Evolutionary conservation across 805 yeast species (phyloP), one percentile per base, ranked within the genome.

Genomic region (Yarrowia phangngaensis): DNA sequence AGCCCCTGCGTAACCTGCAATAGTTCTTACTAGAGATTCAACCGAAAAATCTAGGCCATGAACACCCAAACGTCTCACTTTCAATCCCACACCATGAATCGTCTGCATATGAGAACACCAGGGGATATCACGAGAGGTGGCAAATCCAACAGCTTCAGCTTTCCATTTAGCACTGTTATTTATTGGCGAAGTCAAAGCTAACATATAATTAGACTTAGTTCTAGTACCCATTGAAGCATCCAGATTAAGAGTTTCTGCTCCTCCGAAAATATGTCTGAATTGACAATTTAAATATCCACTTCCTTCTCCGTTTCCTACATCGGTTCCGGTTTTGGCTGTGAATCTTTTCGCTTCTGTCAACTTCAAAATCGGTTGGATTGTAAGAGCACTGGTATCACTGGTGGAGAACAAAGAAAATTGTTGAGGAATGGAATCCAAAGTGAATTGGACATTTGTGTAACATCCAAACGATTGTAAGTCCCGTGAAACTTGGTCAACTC

Each of bases 241-340:
- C 12, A 79, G 53, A 12, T 74, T 67, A 12, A 83, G 56, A 6
- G 67, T 66, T 60, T 82, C 89, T 12, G 84, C 87, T n/a, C 81
- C 82, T 4, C 84, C 87, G 55, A 81, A 73, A 7, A 75, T 66
- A 58, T 82, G 82, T 33, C 72, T 64, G 52, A 71, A 69, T 63
- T 79, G 88, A 50, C 89, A 77, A 23, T 85, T 81, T 36, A 87
- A 72, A 60, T 89, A 88, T 1, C 97, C 97, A 60, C 85, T 92
- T 22, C 97, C 98, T 68, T 92, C 97, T 23, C 95, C 95, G 61
- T 92, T 90, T 2, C 97, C 97, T 6, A 92, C 77, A 64, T 88
- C 89, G 2, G 97, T 92, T 4, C 99, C 99, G 1, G 97, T 85
- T 58, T 84, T 84, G 47, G 95, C 89, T 52, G 76, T 73, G 57